Conservation (phyloP, 2,329 filamentous ascomycete species). For the Claviceps sp. region DNA sequence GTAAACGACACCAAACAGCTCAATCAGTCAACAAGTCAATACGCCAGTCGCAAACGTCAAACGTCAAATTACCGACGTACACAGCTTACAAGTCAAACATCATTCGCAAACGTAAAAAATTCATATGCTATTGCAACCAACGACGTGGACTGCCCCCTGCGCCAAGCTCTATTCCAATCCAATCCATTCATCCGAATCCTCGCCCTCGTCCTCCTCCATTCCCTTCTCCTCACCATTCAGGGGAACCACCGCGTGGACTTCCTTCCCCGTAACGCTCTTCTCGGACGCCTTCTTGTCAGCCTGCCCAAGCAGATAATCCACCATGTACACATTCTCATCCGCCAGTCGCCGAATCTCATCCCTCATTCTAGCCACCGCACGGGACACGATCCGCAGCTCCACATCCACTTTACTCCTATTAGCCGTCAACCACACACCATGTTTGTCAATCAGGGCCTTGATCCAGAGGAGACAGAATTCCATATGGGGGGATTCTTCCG, state of each 20-base stretch:
- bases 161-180: constrained; percentile 12
- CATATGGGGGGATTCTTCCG: constrained; percentile 81
- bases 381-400: constrained; percentile 70
- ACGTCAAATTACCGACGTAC: too few relatives aligned
- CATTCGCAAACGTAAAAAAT: too few relatives aligned
- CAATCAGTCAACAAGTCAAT: too few relatives aligned
- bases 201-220: constrained; percentile 19
- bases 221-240: background rate
- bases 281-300: constrained; percentile 15
- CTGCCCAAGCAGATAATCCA: constrained; percentile 63
- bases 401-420: constrained; percentile 68
- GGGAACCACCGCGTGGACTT: constrained; percentile 3
- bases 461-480: constrained; percentile 95
- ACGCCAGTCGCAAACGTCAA: too few relatives aligned
- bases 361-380: constrained; percentile 67
- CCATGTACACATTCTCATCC: constrained; percentile 78
- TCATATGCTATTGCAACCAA: too few relatives aligned
- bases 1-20: too few relatives aligned
- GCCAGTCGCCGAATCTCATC: constrained; percentile 71
- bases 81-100: too few relatives aligned
- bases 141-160: too few relatives aligned
- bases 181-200: constrained; percentile 30
- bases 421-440: constrained; percentile 75
- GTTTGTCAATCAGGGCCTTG: constrained; percentile 64
- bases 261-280: constrained; percentile 9